Base-by-base conservation (phyloP, 352 stramenopile genomes). In the Thalassiosira livingstoniorum region DNA sequence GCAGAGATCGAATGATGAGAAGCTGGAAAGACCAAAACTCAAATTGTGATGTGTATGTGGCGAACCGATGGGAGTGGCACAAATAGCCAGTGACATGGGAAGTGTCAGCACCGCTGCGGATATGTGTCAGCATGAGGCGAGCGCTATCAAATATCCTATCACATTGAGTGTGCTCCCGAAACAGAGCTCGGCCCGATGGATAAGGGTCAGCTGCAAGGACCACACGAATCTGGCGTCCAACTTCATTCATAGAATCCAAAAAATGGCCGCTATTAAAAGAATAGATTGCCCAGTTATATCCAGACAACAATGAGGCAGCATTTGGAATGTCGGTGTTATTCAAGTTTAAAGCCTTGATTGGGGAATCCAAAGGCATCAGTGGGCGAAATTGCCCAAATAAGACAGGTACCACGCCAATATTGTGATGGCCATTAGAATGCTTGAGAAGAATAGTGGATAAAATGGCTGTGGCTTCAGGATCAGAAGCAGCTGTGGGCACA, bases 261-360 rank as follows among this genome's bases (percentile, higher is more conserved):
- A 63, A 73, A 23, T 53, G 63, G 2, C 63, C 42, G 45, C 13
- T 61, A 43, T 71, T 71, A 29, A 71, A 71, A 10, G 23, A 37
- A 60, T 71, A 71, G 43, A 71, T 11, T 1, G 63, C 63, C 63
- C 63, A 71, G 4, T 58, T 21, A 25, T 61, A 61, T 21, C 42
- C 2, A 43, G 25, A 27, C 2, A 60, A 29, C 7, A 31, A 13
- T 13, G 23, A 11, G 2, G 63, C 63, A n/a, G 63, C 63, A 47
- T 7, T 47, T 18, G 39, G 39, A 7, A 47, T 18, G 15, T 47
- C 39, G 15, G 7, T 47, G 39, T 47, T 47, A n/a, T n/a, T n/a
- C n/a, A n/a, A n/a, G n/a, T n/a, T n/a, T n/a, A n/a, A n/a, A n/a
- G n/a, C n/a, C n/a, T n/a, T n/a, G n/a, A n/a, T n/a, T n/a, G n/a